These are phyloP conservation scores for Citrullus amarus DNA, from an alignment of 306 rosid species.

Conservation along the genomic window DNA sequence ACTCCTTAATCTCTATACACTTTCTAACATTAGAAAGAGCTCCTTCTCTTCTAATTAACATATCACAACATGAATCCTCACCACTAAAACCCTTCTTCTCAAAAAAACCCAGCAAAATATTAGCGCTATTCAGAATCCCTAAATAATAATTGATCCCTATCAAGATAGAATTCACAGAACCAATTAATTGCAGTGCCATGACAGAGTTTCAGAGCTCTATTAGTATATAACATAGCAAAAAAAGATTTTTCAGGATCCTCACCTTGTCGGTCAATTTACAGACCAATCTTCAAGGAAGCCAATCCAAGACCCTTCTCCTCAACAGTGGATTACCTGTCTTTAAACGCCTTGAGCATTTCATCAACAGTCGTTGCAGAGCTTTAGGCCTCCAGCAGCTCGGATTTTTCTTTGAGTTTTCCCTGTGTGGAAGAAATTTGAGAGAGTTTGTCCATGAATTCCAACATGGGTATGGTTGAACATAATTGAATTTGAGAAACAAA, in stretches of 20 bases:
- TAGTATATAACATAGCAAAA: conserved; percentile 31
- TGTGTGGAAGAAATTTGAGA: conserved; percentile 41
- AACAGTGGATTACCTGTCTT: conserved; percentile 43
- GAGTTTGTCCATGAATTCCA: conserved; percentile 33
- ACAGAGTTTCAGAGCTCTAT: conserved; percentile 40
- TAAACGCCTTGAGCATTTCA: conserved; percentile 48
- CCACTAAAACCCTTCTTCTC: conserved; percentile 34
- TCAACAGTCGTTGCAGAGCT: conserved; percentile 48
- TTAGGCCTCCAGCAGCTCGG: conserved; percentile 59
- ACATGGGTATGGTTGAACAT: conserved; percentile 25
- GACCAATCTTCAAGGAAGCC: conserved; percentile 69
- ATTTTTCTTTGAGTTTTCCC: conserved; percentile 42
- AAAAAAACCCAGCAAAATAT: conserved; percentile 12
- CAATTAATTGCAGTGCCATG: conserved; percentile 70
- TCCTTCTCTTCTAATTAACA: conserved; percentile 59
- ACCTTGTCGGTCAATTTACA: conserved; percentile 67
- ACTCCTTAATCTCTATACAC: conserved; percentile 61
- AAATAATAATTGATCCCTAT: conserved; percentile 34
- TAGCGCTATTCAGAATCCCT: conserved; percentile 60
- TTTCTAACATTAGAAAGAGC: conserved; percentile 52
- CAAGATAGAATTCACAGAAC: conserved; percentile 19
- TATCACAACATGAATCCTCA: conserved; percentile 61
- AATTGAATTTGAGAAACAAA: conserved; percentile 21
- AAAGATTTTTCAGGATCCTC: conserved; percentile 45
- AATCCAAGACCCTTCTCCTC: conserved; percentile 58